Evolutionary conservation across 2,329 filamentous ascomycete species (phyloP), one percentile per base, ranked within the genome.

Genomic region (Bipolaris sorokiniana): DNA sequence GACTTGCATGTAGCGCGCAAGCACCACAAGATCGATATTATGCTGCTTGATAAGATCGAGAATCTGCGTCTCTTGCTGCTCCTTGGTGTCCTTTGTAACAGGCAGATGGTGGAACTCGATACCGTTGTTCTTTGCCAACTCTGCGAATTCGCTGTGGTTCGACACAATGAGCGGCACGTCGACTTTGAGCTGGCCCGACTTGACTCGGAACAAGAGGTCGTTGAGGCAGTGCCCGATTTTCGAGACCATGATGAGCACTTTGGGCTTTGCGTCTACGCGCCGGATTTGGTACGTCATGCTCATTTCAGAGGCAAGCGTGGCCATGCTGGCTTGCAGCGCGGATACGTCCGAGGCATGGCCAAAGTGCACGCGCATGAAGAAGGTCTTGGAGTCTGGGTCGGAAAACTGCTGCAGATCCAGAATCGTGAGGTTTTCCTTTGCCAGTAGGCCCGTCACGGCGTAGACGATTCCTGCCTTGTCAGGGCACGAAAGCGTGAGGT

Each of bases 321-420:
- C 77, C 67, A 94, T 88, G 6, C 85, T 82, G 80, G 80, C 47
- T 81, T 84, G 59, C 78, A 82, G 56, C 57, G 37, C 58, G 73
- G 65, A 75, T 6, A 81, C 77, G 36, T 81, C 75, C 5, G 75
- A 64, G 3, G 81, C 82, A 58, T 89, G 85, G 9, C 86, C 88
- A 36, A 94, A 94, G 77, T 93, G 90, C 67, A 94, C 90, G 73
- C 91, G 86, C 91, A 95, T 94, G 80, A 95, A 95, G 82, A 95
- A 95, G 56, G 84, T 88, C 73, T 90, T 80, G 18, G 88, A 90
- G 22, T 82, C 84, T 23, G 87, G 86, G 77, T 94, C 91, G 40
- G 87, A 90, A 81, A 91, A 95, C 79, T 95, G 91, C 78, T 92
- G 90, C 63, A 92, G 85, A 78, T 95, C 90, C 63, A 94, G 81